phyloP scores from a whole-genome alignment of 2,329 filamentous ascomycete species.

The Neoascochyta sp. region DNA sequence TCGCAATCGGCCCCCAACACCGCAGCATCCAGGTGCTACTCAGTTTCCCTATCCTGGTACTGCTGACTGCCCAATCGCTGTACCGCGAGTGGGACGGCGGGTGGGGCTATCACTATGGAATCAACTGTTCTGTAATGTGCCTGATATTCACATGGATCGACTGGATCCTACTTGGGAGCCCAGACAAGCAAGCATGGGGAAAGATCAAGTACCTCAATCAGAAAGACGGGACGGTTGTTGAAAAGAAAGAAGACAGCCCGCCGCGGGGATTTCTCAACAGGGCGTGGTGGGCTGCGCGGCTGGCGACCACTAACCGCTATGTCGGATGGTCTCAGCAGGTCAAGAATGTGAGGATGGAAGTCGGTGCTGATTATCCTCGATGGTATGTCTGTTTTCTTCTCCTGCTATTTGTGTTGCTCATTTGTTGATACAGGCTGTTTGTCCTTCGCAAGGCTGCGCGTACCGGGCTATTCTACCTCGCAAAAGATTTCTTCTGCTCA shows the following conservation, averaged over 20 bases:
- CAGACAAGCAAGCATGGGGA: slow-evolving; percentile 24
- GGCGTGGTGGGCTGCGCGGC: slow-evolving; percentile 20
- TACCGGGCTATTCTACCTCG: slow-evolving; percentile 10
- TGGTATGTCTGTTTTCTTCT: slow-evolving; percentile 11
- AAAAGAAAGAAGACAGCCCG: slow-evolving; percentile 1
- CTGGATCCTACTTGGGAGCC: slow-evolving; percentile 17
- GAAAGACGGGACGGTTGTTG: neutral
- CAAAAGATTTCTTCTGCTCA: slow-evolving; percentile 10
- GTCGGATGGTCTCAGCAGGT: slow-evolving; percentile 26
- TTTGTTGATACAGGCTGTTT: slow-evolving; percentile 13
- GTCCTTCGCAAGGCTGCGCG: slow-evolving; percentile 16
- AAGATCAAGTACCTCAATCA: slow-evolving; percentile 3
- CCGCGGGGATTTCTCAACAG: slow-evolving; percentile 10
- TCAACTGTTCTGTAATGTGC: slow-evolving; percentile 8
- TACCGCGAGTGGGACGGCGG: slow-evolving; percentile 7
- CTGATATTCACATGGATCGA: slow-evolving; percentile 15
- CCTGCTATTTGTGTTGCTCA: neutral
- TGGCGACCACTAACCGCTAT: slow-evolving; percentile 16
- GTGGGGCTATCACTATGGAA: slow-evolving; percentile 15
- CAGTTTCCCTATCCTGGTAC: slow-evolving; percentile 12
- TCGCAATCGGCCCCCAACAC: slow-evolving; percentile 10
- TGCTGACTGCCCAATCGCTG: slow-evolving; percentile 17
- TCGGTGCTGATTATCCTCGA: slow-evolving; percentile 14
- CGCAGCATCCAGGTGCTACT: slow-evolving; percentile 8
- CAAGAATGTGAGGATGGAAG: slow-evolving; percentile 23